Evolutionary conservation across 2,329 filamentous ascomycete genomes (phyloP).

Genomic region (Colletotrichum sublineola): DNA sequence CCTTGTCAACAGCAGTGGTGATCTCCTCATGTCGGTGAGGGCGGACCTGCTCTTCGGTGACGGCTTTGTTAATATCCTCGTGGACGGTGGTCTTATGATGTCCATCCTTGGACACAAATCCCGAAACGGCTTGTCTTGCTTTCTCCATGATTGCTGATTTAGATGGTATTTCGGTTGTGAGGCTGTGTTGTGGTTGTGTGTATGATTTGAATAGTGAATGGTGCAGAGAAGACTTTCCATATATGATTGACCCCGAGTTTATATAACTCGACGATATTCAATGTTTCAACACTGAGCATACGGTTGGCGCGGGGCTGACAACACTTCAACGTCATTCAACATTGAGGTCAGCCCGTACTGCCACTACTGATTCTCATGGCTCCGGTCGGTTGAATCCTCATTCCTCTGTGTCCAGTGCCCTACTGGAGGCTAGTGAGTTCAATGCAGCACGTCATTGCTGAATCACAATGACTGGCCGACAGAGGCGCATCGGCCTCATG

Average conservation of each 20-base stretch:
- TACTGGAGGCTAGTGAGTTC: not conserved
- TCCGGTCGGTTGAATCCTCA: not conserved
- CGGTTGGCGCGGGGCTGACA: not conserved
- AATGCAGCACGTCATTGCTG: slow-evolving; percentile 32
- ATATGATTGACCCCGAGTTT: not conserved
- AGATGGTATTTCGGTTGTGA: not conserved
- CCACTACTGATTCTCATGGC: not conserved
- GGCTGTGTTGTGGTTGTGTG: not conserved
- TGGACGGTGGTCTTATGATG: slow-evolving; percentile 80
- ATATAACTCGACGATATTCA: not conserved
- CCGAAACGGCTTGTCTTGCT: slow-evolving; percentile 72
- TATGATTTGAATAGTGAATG: not conserved
- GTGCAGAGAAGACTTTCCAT: accelerated
- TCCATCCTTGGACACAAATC: slow-evolving; percentile 72
- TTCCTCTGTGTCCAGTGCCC: slow-evolving; percentile 5
- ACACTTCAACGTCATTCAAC: slow-evolving; percentile 1
- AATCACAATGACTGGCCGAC: slow-evolving; percentile 8
- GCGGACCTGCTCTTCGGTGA: slow-evolving; percentile 71
- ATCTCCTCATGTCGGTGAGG: slow-evolving; percentile 73
- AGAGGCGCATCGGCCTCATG: not conserved
- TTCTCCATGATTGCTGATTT: slow-evolving; percentile 67
- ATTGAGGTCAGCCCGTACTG: not conserved
- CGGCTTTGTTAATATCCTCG: slow-evolving; percentile 71
- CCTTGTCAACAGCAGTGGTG: slow-evolving; percentile 73
- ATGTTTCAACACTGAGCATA: not conserved